Conservation (phyloP, 2,329 filamentous ascomycete species). For the Aphanoascus verrucosus region DNA sequence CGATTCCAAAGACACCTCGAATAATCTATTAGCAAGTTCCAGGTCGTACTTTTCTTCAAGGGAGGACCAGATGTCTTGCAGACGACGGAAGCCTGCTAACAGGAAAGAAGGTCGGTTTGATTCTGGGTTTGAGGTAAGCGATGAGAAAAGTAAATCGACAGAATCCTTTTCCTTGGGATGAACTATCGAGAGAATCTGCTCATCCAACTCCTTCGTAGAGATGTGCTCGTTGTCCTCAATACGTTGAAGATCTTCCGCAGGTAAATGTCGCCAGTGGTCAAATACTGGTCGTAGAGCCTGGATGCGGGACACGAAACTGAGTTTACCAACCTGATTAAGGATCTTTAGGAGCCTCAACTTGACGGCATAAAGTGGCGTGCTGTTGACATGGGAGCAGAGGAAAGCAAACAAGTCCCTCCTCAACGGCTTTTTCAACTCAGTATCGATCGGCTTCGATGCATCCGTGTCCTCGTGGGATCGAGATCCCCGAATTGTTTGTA, state of each 20-base stretch:
- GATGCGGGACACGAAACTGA: constrained; percentile 60
- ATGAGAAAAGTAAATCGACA: constrained; percentile 42
- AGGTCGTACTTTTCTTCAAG: constrained; percentile 31
- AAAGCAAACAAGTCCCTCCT: constrained; percentile 59
- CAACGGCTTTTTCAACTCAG: constrained; percentile 51
- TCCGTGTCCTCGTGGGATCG: constrained; percentile 17
- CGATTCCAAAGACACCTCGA: constrained; percentile 32
- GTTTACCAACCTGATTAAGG: constrained; percentile 61
- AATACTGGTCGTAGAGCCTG: constrained; percentile 67
- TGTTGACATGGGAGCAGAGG: constrained; percentile 59
- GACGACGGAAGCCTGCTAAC: constrained; percentile 54
- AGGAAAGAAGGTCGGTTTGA: constrained; percentile 47
- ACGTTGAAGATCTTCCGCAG: constrained; percentile 41
- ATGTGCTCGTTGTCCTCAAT: constrained; percentile 43
- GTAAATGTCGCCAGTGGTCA: constrained; percentile 54
- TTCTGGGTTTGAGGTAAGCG: constrained; percentile 38
- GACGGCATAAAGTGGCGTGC: constrained; percentile 56
- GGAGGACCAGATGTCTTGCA: constrained; percentile 59
- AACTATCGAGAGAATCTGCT: constrained; percentile 44
- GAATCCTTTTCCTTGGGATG: constrained; percentile 49
- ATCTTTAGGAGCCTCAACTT: constrained; percentile 63
- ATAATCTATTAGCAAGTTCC: constrained; percentile 28
- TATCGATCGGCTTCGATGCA: constrained; percentile 31
- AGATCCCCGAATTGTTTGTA: constrained; percentile 47
- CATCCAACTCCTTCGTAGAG: constrained; percentile 40